A percentile compares a stretch with the other conserved stretches of the same genome.
Conservation (phyloP, 208 protist species). For the Trypanosoma conorhini region DNA sequence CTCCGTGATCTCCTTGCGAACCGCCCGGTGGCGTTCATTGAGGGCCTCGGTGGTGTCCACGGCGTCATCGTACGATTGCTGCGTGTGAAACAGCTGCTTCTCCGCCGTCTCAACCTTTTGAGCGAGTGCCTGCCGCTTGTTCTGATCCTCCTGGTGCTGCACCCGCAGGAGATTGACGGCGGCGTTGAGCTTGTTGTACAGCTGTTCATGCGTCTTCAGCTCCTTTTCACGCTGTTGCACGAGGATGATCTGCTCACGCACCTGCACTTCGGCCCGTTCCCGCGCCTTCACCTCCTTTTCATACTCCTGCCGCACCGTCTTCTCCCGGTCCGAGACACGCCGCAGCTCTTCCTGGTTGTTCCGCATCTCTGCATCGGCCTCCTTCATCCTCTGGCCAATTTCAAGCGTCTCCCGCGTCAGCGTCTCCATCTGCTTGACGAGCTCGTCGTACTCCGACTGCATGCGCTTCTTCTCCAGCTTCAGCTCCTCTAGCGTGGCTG, state of each 20-base stretch:
- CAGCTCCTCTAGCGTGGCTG: constrained; percentile 95
- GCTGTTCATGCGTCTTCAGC: constrained; percentile 45
- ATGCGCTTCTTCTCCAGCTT: constrained; percentile 95
- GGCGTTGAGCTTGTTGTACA: constrained; percentile 28
- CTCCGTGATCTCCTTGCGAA: constrained; percentile 63
- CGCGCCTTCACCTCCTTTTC: constrained; percentile 86
- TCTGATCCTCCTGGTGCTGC: constrained; percentile 68
- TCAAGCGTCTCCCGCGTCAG: constrained; percentile 69
- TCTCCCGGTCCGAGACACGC: constrained; percentile 54
- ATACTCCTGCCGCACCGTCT: constrained; percentile 68
- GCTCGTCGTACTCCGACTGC: constrained; percentile 88
- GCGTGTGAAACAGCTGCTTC: constrained; percentile 84
- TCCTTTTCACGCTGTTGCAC: constrained; percentile 68
- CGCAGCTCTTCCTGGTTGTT: constrained; percentile 57
- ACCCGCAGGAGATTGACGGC: constrained; percentile 42
- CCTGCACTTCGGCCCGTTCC: constrained; percentile 92
- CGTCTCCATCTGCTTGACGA: constrained; percentile 89
- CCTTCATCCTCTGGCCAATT: constrained; percentile 40
- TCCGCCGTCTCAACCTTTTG: constrained; percentile 92
- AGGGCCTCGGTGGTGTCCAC: constrained; percentile 88
- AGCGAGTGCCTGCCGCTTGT: constrained; percentile 51
- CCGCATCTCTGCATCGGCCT: constrained; percentile 50
- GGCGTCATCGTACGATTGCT: constrained; percentile 92
- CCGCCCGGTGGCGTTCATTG: constrained; percentile 76
- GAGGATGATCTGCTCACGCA: constrained; percentile 79